Evolutionary conservation across 169 alveolate species (phyloP), one percentile per base, ranked within the genome.

Genomic region (Perkinsus marinus): DNA sequence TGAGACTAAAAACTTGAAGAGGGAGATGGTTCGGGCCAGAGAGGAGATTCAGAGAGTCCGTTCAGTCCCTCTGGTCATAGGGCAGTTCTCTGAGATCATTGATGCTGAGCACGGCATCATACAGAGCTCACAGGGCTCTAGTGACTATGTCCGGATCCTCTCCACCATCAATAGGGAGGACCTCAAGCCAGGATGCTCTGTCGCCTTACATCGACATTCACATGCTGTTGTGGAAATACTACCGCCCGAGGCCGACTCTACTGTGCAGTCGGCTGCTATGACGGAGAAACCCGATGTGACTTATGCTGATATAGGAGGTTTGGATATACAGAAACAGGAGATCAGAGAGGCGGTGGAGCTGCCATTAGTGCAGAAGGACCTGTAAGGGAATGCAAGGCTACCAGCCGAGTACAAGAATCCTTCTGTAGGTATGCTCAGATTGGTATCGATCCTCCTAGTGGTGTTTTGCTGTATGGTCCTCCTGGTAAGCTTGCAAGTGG

Each of bases 211-310:
- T 93, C 96, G 99, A 91, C 99, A 99, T 91, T 98, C 99, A 34
- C 99, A 98, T 94, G 96, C 99, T 39, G 98, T 99, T 26, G 99
- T 99, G 26, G 99, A 98, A 95, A 96, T 99, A 79, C 96, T 99
- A 43, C 99, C 99, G 7, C 99, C 99, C 13, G 99, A 99, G 93
- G 98, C 99, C 22, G 99, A 99, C 94, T 97, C 99, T 13, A 95
- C 99, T 37, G 98, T 99, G 68, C 99, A 98, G 93, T 96, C 98
- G 98, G 96, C 98, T 96, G 98, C 97, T 93, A 96, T 98, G 95
- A 95, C 96, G 89, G 99, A 98, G 94, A 99, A 98, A 93, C 99
- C 99, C 0, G 99, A 98, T 95, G 99, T 99, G 34, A 97, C 99
- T n/a, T 99, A 98, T 94, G 94, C 98, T 94, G 99, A 99, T 93